A percentile compares a stretch with the other conserved stretches of the same genome.
Conservation (phyloP, 768 basidiomycete genomes). For the Mycena polygramma region DNA sequence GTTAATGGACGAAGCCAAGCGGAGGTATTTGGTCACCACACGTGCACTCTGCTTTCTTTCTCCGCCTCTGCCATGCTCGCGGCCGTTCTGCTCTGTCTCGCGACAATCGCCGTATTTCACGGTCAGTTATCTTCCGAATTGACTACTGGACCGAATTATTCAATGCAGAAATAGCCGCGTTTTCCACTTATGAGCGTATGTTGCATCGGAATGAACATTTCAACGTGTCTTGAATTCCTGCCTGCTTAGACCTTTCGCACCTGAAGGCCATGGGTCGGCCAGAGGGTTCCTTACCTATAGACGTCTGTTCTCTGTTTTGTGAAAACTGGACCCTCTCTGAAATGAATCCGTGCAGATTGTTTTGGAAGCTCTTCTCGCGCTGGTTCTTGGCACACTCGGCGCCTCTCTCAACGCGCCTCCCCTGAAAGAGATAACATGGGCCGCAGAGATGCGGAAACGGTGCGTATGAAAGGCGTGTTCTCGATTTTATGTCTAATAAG, state of each 20-base stretch:
- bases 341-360: constrained; percentile 63
- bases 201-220: neutral
- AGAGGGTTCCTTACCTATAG: constrained; percentile 73
- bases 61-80: constrained; percentile 55
- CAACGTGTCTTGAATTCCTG: constrained; percentile 15
- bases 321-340: constrained; percentile 5
- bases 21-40: constrained; percentile 24
- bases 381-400: constrained; percentile 79
- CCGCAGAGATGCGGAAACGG: constrained; percentile 90
- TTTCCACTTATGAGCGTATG: constrained; percentile 85
- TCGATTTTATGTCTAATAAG: constrained; percentile 7
- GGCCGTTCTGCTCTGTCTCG: constrained; percentile 59
- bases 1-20: constrained; percentile 20
- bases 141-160: constrained; percentile 12
- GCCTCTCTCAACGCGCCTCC: constrained; percentile 77
- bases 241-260: constrained; percentile 73
- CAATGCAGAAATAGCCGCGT: constrained; percentile 66
- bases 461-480: constrained; percentile 50
- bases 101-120: constrained; percentile 65
- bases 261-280: constrained; percentile 82
- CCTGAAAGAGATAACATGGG: constrained; percentile 88
- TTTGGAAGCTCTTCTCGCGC: constrained; percentile 72
- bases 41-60: constrained; percentile 9
- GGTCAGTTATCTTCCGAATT: constrained; percentile 49
- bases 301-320: constrained; percentile 56